Conservation (phyloP, 148 eudicot species). For the Camellia lanceoleosa region DNA sequence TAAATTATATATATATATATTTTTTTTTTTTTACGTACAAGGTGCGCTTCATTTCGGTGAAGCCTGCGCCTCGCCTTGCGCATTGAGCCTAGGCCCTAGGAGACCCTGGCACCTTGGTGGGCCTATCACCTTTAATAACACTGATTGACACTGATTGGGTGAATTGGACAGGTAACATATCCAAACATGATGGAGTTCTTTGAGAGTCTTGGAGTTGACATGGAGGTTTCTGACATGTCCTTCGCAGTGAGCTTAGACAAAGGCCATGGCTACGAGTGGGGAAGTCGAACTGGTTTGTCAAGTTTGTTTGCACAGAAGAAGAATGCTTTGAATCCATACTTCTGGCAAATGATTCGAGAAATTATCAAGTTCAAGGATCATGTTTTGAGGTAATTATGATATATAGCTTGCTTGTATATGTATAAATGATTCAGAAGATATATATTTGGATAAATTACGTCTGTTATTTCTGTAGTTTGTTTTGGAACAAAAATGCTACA, state of each 20-base stretch:
- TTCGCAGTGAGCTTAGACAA: constrained; percentile 83
- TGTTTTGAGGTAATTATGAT: constrained; percentile 45
- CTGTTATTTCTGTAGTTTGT: too few relatives aligned
- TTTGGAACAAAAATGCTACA: too few relatives aligned
- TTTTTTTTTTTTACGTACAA: too few relatives aligned
- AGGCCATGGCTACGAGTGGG: constrained; percentile 89
- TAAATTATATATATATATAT: too few relatives aligned
- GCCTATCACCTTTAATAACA: too few relatives aligned
- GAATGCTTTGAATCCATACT: constrained; percentile 70
- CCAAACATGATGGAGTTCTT: constrained; percentile 95
- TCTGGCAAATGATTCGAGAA: constrained; percentile 83
- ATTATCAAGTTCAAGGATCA: constrained; percentile 72
- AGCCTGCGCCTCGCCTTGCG: too few relatives aligned
- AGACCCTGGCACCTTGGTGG: too few relatives aligned
- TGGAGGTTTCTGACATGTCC: constrained; percentile 97
- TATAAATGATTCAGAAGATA: neutral
- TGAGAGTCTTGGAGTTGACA: constrained; percentile 84
- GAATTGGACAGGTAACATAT: constrained; percentile 71
- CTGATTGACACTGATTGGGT: too few relatives aligned
- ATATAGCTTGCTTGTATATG: neutral
- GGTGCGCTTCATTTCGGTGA: too few relatives aligned
- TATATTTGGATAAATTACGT: too few relatives aligned
- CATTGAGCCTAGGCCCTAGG: too few relatives aligned
- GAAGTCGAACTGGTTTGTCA: constrained; percentile 73
- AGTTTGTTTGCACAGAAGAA: constrained; percentile 81